Base-by-base conservation (phyloP, 805 yeast genomes). In the Ogataea wickerhamii region DNA sequence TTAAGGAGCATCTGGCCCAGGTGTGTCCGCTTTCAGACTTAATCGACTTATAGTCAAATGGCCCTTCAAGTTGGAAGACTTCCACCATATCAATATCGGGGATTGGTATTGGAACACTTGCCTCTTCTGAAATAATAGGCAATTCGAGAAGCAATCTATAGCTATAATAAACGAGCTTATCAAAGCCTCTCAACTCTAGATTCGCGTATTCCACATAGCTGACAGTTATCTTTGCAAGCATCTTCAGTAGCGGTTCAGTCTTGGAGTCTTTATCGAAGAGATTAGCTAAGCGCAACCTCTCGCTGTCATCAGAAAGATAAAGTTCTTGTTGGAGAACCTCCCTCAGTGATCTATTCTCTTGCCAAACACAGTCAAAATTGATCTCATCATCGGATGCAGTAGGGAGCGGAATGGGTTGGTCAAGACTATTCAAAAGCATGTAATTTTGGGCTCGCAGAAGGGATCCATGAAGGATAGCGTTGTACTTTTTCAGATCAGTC, bases 1-100 rank as follows among this genome's bases (percentile, higher is more conserved):
- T 64, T 4, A 61, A 47, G 11, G 60, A 45, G 45, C 74, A 68
- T 19, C 68, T 47, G 24, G 51, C 55, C 73, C 73, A 68, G 2
- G 32, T 21, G 33, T 64, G 63, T 12, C 54, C 58, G 14, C 58
- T 55, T n/a, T 37, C 34, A 4, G 56, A 53, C 4, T 38, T 35
- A 11, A 52, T 47, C 5, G 39, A 24, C 7, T 34, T 36, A 1
- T 31, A 21, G n/a, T 44, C 42, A 20, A 45, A 41, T 3, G 27
- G 29, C 3, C 17, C 27, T 2, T 24, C 25, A n/a, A 34, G 14
- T 3, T 26, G 32, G 34, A 52, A 49, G 6, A 43, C 26, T 24
- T 49, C 52, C 3, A 34, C 28, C 5, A 39, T 34, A 12, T 41
- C 45, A 4, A 49, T 34, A 4, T 43, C 49, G 6, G 36, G 35